Evolutionary conservation across 139 green algal species (phyloP).

Genomic region (Trebouxia sp.): DNA sequence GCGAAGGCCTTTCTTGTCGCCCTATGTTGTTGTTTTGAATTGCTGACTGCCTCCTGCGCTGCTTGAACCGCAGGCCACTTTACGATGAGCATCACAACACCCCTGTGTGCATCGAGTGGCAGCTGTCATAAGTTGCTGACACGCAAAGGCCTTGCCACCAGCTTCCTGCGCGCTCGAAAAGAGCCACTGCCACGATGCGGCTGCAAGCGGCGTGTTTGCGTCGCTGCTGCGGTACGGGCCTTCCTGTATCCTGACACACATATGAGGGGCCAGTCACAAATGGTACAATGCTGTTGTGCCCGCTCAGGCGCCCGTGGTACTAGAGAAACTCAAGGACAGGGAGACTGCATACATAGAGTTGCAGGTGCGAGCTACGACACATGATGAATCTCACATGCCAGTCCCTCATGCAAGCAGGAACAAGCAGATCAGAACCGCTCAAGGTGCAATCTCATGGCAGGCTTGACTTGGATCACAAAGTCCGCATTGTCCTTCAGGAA

Average conservation of each 20-base stretch:
- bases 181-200: not conserved
- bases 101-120: not conserved
- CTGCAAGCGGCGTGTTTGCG: not conserved
- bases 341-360: not conserved
- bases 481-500: conserved; percentile 42
- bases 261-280: no score
- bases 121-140: no score
- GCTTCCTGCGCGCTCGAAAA: not conserved
- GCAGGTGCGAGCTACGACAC: not conserved
- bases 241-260: not conserved
- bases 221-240: not conserved
- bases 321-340: conserved; percentile 51
- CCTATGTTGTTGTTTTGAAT: not conserved
- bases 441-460: no score
- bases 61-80: not conserved
- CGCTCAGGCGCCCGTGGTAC: conserved; percentile 58
- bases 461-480: no score
- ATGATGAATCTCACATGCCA: not conserved
- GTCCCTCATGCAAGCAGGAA: no score
- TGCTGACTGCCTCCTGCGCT: not conserved
- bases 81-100: no score
- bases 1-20: not conserved
- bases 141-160: not conserved
- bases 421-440: no score
- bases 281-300: not conserved